A percentile compares a stretch with the other conserved stretches of the same genome.
phyloP scores from a whole-genome alignment of 257 asterid species.

The Solanum chilense region DNA sequence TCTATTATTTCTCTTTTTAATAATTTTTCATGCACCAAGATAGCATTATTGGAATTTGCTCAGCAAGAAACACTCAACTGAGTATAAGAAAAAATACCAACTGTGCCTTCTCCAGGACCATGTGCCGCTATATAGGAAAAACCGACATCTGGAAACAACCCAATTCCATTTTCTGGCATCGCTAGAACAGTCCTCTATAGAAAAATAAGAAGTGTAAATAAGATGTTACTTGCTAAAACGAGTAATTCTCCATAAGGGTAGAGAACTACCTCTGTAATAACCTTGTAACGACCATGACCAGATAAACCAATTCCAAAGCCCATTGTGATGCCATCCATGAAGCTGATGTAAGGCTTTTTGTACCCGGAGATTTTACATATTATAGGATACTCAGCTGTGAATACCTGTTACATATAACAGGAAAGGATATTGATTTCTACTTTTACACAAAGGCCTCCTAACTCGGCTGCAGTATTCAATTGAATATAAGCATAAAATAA shows the following conservation, averaged over 20 bases:
- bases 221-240: neutral
- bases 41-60: neutral
- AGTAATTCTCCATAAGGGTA: neutral
- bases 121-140: conserved; percentile 92
- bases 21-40: neutral
- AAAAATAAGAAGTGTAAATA: neutral
- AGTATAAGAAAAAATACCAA: conserved; percentile 37
- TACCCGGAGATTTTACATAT: conserved; percentile 86
- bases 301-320: conserved; percentile 96
- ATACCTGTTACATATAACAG: conserved; percentile 42
- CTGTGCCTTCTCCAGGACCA: conserved; percentile 97
- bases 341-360: conserved; percentile 85
- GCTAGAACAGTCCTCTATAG: conserved; percentile 90
- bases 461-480: neutral
- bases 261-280: conserved; percentile 69
- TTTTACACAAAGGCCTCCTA: neutral
- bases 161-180: conserved; percentile 98
- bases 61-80: neutral
- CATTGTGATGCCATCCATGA: conserved; percentile 98
- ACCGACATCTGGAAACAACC: conserved; percentile 97
- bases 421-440: neutral
- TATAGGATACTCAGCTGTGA: conserved; percentile 86
- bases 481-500: neutral
- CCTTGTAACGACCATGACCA: conserved; percentile 92
- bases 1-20: neutral